Conservation (phyloP, 2,329 filamentous ascomycete species). For the Neonectria hederae region DNA sequence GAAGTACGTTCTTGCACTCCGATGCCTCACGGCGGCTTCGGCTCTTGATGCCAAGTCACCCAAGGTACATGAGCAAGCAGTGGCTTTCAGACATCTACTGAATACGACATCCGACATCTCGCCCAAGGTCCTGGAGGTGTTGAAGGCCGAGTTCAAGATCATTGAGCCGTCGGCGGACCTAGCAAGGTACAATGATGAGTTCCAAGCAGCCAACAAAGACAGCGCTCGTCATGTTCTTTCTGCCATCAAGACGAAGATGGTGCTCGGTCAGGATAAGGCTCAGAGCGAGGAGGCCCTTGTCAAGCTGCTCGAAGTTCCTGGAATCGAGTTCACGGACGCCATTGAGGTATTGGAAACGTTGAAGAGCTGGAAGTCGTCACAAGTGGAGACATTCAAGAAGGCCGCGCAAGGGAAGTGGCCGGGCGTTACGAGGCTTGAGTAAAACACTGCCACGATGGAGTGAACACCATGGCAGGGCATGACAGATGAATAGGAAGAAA, state of each 20-base stretch:
- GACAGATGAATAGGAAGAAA: constrained; percentile 2
- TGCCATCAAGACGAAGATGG: constrained; percentile 66
- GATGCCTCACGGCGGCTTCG: constrained; percentile 80
- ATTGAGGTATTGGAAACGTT: constrained; percentile 55
- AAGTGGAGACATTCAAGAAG: constrained; percentile 59
- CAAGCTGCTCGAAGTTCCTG: constrained; percentile 63
- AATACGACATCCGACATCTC: constrained; percentile 66
- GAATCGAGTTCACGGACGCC: constrained; percentile 65
- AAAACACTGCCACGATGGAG: constrained; percentile 14
- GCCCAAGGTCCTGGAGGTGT: constrained; percentile 71
- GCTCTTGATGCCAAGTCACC: constrained; percentile 75
- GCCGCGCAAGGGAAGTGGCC: constrained; percentile 62
- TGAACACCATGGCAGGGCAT: not conserved
- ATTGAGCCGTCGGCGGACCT: constrained; percentile 68
- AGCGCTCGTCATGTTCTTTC: constrained; percentile 72
- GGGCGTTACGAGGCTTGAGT: constrained; percentile 58
- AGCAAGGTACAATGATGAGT: constrained; percentile 72
- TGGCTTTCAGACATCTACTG: constrained; percentile 73
- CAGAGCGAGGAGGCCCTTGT: constrained; percentile 70
- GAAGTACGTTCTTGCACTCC: constrained; percentile 88
- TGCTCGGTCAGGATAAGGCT: constrained; percentile 66
- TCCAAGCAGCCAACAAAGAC: constrained; percentile 67
- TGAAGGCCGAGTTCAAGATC: constrained; percentile 73
- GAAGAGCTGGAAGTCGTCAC: constrained; percentile 59
- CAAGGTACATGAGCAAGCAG: constrained; percentile 77